Conservation (phyloP, 345 rosid genomes). For the Stellera chamaejasme region DNA sequence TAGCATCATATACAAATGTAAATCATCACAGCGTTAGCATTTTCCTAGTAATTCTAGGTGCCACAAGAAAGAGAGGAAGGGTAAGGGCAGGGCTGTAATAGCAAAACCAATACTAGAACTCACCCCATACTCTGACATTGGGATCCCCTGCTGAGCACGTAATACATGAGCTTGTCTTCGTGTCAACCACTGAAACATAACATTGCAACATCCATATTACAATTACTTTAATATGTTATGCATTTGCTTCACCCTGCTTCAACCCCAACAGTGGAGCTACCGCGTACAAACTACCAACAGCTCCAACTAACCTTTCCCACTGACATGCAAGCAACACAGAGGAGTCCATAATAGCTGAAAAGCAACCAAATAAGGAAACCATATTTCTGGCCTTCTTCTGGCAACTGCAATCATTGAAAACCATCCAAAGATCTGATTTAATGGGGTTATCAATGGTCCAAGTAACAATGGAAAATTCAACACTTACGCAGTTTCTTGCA, state of each 20-base stretch:
- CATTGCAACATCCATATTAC: neutral
- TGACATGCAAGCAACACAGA: conserved; percentile 78
- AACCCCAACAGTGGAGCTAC: neutral
- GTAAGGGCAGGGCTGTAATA: neutral
- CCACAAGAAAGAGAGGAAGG: too few species aligned
- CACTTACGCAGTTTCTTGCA: conserved; percentile 75
- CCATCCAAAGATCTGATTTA: conserved; percentile 6
- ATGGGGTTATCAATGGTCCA: conserved; percentile 1
- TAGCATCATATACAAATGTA: too few species aligned
- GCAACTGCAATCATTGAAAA: conserved; percentile 44
- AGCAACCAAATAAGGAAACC: conserved; percentile 95
- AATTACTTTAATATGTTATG: too few species aligned
- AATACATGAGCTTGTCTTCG: conserved; percentile 75
- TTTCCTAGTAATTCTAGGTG: too few species aligned
- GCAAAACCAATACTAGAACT: conserved; percentile 19
- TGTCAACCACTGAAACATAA: conserved; percentile 60
- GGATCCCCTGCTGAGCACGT: conserved; percentile 97
- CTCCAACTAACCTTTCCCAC: conserved; percentile 52
- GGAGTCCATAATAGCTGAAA: conserved; percentile 91
- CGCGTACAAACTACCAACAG: neutral
- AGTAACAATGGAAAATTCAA: neutral
- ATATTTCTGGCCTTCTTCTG: conserved; percentile 94
- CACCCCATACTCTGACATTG: conserved; percentile 93
- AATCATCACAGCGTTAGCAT: too few species aligned
- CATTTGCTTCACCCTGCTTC: too few species aligned